A percentile compares a stretch with the other conserved stretches of the same genome.
These are phyloP conservation scores for Boletus rubroflammeus DNA, from an alignment of 768 basidiomycete species.

Conservation along the genomic window DNA sequence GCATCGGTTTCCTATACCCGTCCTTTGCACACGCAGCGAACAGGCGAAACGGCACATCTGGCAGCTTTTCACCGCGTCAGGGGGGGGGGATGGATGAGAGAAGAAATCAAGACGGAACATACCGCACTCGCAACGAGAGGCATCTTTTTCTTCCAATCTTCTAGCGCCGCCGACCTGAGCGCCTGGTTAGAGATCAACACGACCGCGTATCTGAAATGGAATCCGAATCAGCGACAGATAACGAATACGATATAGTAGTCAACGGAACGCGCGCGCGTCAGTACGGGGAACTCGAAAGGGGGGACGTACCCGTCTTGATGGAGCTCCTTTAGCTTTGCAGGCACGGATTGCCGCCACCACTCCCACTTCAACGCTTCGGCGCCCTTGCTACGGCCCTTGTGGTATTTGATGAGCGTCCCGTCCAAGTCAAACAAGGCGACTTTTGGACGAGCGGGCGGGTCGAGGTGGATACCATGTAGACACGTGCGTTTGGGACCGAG, in stretches of 20 bases:
- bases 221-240: neutral
- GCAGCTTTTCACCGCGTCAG: slow-evolving; percentile 44
- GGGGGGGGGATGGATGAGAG: neutral
- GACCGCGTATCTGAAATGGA: slow-evolving; percentile 52
- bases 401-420: slow-evolving; percentile 72
- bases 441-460: slow-evolving; percentile 40
- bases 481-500: slow-evolving; percentile 36
- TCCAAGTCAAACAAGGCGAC: slow-evolving; percentile 86
- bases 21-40: slow-evolving; percentile 77
- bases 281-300: neutral
- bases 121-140: slow-evolving; percentile 62
- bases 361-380: slow-evolving; percentile 37
- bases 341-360: slow-evolving; percentile 72
- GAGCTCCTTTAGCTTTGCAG: slow-evolving; percentile 56
- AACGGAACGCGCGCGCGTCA: neutral
- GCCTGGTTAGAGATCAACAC: slow-evolving; percentile 83
- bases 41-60: slow-evolving; percentile 68
- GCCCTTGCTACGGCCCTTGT: slow-evolving; percentile 33
- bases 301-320: slow-evolving; percentile 53
- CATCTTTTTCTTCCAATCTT: slow-evolving; percentile 77
- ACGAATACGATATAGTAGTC: neutral
- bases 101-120: slow-evolving; percentile 17
- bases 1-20: slow-evolving; percentile 80
- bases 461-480: slow-evolving; percentile 33
- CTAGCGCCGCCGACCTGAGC: slow-evolving; percentile 44